Evolutionary conservation across 345 rosid species (phyloP), one percentile per base, ranked within the genome.

Genomic region (Eucalyptus polyanthemos): DNA sequence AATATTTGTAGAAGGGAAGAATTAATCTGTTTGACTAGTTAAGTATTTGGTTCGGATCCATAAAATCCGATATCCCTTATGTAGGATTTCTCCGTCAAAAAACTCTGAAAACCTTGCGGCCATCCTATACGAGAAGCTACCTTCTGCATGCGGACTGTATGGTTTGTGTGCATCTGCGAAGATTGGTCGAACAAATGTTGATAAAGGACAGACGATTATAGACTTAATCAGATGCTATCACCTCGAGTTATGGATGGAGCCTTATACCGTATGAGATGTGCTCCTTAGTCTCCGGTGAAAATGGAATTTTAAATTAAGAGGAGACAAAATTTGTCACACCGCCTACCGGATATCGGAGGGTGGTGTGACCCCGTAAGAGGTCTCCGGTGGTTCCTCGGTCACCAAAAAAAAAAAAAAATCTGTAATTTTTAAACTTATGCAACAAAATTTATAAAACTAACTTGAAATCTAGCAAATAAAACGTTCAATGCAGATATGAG

Each of bases 351-450:
- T 1, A 50, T 50, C 1, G 6, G 51, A 50, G 51, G 16, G 51
- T 3, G 6, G 51, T 1, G 2, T 50, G 16, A 50, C 6, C 16
- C 16, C 16, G 16, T 50, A 50, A 50, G 6, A 6, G 6, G 6
- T 50, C 16, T 50, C 51, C 0, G 0, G 16, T 16, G 16, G 16
- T 50, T 50, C 2, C 6, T 50, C 3, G 6, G 3, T 50, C 51
- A 50, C 15, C 0, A 50, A 50, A 50, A 50, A 14, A 49, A 49
- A 13, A 50, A 34, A 34, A 34, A 50, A 50, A 62, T 29, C 31
- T 29, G 34, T 62, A 62, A 62, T 62, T 62, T 62, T 13, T 62
- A 29, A 27, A 29, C 34, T 62, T 29, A 29, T 29, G 4, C 5
- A 3, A 14, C 9, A 62, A 29, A 4, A 62, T 62, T 27, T 29